These are phyloP conservation scores for Boletellus deceptivus DNA, from an alignment of 1,284 basidiomycete genomes.

Conservation along the genomic window DNA sequence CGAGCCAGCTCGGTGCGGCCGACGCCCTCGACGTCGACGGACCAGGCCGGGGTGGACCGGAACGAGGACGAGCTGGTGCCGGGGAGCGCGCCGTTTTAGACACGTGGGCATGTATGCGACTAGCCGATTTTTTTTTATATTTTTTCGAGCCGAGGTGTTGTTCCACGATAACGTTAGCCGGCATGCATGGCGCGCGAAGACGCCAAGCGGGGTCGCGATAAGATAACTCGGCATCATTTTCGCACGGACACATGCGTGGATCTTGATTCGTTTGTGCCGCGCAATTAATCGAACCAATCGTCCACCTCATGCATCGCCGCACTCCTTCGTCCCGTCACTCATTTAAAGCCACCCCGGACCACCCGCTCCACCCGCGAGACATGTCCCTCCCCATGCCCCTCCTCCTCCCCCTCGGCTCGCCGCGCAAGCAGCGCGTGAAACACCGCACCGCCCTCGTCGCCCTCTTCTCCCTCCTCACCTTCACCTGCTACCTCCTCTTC, in stretches of 20 bases:
- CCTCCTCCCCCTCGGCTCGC: conserved; percentile 25
- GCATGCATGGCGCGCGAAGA: too few species aligned
- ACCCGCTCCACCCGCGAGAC: not conserved
- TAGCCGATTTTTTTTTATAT: not conserved
- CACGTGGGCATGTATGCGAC: too few species aligned
- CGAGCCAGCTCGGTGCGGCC: conserved; percentile 2
- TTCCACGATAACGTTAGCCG: too few species aligned
- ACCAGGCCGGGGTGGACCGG: conserved; percentile 16
- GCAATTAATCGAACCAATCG: not conserved
- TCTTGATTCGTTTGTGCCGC: not conserved
- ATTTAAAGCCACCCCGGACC: conserved; percentile 8
- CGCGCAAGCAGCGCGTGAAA: conserved; percentile 29
- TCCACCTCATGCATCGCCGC: conserved; percentile 28
- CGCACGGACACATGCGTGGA: not conserved
- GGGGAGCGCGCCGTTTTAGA: conserved; percentile 7
- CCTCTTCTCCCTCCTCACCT: conserved; percentile 46
- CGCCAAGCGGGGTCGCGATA: too few species aligned
- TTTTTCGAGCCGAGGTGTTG: not conserved
- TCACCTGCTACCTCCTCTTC: conserved; percentile 55
- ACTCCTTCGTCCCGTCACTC: conserved; percentile 18
- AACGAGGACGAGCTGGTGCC: conserved; percentile 10
- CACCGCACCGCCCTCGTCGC: conserved; percentile 53
- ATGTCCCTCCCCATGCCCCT: conserved; percentile 23
- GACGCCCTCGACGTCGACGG: conserved; percentile 28
- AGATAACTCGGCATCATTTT: too few species aligned